Base-by-base conservation (phyloP, 768 basidiomycete genomes). In the Agrocybe pediades region DNA sequence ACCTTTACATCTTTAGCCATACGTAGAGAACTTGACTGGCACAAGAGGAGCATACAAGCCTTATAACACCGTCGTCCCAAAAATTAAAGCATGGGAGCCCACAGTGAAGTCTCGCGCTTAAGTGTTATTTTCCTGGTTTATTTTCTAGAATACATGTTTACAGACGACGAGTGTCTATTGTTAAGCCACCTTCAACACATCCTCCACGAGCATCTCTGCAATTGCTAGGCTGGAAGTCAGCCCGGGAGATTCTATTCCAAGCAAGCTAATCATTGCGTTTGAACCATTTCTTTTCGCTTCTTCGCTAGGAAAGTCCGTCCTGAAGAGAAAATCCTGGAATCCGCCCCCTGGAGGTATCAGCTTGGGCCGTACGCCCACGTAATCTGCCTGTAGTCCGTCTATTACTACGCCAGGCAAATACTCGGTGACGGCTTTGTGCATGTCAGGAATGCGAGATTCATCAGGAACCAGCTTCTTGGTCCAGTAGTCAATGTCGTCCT, bases 181-280 rank as follows among this genome's bases (percentile, higher is more conserved):
- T 44, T 25, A 41, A 48, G 45, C 45, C 41, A 9, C 46, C 58
- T 55, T 57, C 58, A 85, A 65, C 56, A 88, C 65, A 59, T 85
- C 80, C 46, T 86, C 82, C 7, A 87, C 87, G 0, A 97, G 86
- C 64, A 79, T 71, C 71, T 96, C 91, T 2, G 90, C 96, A 29
- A 96, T 88, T 3, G 91, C 94, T 59, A 98, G 79, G 62, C 83
- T 83, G 9, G 89, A 82, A 3, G 96, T 98, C 65, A 98, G 71
- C 0, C 96, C 96, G 0, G 96, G 96, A 57, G 88, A 92, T 66
- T 97, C 94, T 56, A 98, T 94, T 0, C 95, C 94, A 65, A 94
- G 67, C 55, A 97, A 71, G 65, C 85, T 94, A 60, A 98, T 79
- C 85, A 98, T 87, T 1, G 77, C 73, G 45, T 72, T 71, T 41